Evolutionary conservation across 2,329 filamentous ascomycete species (phyloP), one percentile per base, ranked within the genome.

Genomic region (Ophiostoma ips): DNA sequence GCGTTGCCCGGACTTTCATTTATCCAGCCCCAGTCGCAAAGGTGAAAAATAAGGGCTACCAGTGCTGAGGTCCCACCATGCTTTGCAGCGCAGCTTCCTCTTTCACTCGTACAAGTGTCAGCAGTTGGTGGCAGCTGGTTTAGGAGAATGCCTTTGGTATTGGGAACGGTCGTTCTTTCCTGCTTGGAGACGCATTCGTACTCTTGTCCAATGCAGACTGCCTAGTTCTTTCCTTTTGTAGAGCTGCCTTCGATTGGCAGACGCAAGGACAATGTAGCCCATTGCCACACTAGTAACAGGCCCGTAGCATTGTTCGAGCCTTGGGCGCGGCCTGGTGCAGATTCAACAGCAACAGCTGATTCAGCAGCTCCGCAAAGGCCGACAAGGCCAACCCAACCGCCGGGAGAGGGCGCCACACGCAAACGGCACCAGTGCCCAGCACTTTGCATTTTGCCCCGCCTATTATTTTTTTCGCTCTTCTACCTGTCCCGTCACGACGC

Each of bases 381-480:
- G 43, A 50, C 36, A 33, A 35, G 41, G n/a, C n/a, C 19, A 40
- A 40, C 18, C 18, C 37, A 18, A 13, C 19, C 16, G 36, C 36
- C 37, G 18, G 18, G 18, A 40, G n/a, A 40, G 38, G 38, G n/a
- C 38, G 38, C 40, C 40, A 43, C 49, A 52, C 48, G 45, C 48
- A 53, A 50, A 43, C 51, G 44, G 48, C 33, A 45, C 44, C 24
- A 47, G 44, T 48, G 51, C 40, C 7, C 24, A 43, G 46, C 50
- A 51, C 50, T 43, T 49, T 50, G 36, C 28, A 37, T 47, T 50
- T 50, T 50, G 51, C 51, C 51, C 51, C 51, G 51, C 51, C 51
- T 48, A 44, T 48, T 50, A 50, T 54, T 52, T 53, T 51, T 46
- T 43, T 50, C 48, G 46, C 41, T 49, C 46, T 46, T 34, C 15